Percentiles rank a stretch among this genome's conserved stretches.
Conservation (phyloP, 2,329 filamentous ascomycete genomes). For the Parascedosporium putredinis region DNA sequence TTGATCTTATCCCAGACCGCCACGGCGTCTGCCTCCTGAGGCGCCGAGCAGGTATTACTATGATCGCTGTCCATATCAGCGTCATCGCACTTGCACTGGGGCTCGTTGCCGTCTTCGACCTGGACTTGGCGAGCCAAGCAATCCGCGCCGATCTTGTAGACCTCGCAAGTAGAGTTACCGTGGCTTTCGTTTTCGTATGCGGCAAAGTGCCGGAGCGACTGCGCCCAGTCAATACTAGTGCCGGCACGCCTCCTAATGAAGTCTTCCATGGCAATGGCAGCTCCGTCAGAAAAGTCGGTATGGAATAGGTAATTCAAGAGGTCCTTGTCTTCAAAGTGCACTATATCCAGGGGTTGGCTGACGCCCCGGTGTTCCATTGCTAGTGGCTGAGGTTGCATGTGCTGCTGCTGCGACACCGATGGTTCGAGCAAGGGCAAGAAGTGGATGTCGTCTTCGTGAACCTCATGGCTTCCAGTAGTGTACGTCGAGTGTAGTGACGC, state of each 20-base stretch:
- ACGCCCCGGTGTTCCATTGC: neutral
- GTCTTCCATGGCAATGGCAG: slow-evolving; percentile 26
- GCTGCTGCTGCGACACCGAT: slow-evolving; percentile 1
- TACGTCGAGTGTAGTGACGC: slow-evolving; percentile 12
- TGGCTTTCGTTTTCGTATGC: slow-evolving; percentile 27
- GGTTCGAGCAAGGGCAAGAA: slow-evolving; percentile 12
- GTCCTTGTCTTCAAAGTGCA: slow-evolving; percentile 26
- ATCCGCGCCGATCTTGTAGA: slow-evolving; percentile 43
- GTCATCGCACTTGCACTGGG: neutral
- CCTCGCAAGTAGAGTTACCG: slow-evolving; percentile 42
- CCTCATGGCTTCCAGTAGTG: neutral
- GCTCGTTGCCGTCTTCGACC: neutral
- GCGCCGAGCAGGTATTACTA: neutral
- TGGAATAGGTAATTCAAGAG: slow-evolving; percentile 31
- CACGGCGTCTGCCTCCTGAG: slow-evolving; percentile 22
- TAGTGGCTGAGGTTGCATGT: neutral
- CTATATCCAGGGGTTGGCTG: slow-evolving; percentile 4
- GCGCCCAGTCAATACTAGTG: slow-evolving; percentile 21
- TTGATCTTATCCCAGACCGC: slow-evolving; percentile 31
- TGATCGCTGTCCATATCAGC: too few relatives aligned
- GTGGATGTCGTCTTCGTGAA: slow-evolving; percentile 10
- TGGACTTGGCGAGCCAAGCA: slow-evolving; percentile 25
- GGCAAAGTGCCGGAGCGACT: slow-evolving; percentile 23
- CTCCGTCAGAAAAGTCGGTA: slow-evolving; percentile 29
- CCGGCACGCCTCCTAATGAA: slow-evolving; percentile 20